Evolutionary conservation across 495 filamentous ascomycete species (phyloP), one percentile per base, ranked within the genome.

Genomic region (Talaromyces liani): DNA sequence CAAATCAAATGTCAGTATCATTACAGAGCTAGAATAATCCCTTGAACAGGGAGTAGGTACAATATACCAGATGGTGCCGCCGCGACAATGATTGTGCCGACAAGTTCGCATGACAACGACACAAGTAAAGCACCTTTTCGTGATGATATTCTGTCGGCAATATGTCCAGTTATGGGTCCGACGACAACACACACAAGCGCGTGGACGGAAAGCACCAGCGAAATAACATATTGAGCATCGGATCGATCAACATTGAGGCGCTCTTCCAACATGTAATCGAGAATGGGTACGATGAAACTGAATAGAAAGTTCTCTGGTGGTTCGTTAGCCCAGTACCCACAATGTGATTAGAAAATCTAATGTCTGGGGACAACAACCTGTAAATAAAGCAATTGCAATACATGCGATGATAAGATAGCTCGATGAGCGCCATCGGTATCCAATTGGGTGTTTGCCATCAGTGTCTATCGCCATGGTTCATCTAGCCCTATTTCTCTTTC

Each of bases 321-420:
- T 25, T n/a, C n/a, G 20, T 33, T 41, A 24, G 47, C 16, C 14
- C n/a, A 14, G 1, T 33, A 27, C 16, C 4, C 14, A 16, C 22
- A 24, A n/a, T 49, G 29, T 5, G 5, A 29, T 25, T 8, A 31
- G 36, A n/a, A 10, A 14, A 29, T 5, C 4, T 0, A 29, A 55
- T 55, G 1, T 7, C 4, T 27, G 16, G 18, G 25, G 18, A 14
- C 24, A 12, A 60, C 1, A 59, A 68, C 67, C 69, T 29, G 65
- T 68, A 27, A 69, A 69, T 18, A 71, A 45, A 12, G 69, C 69
- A 18, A 67, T 64, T n/a, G 36, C 47, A 57, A 71, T 69, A 29
- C 65, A 64, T 27, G 62, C 60, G 9, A 69, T 45, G 29, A 71
- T 69, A 31, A 71, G 69, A 16, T 22, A 20, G 20, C 63, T 63